Evolutionary conservation across 495 filamentous ascomycete genomes (phyloP).

Genomic region (Clavariopsis aquatica): DNA sequence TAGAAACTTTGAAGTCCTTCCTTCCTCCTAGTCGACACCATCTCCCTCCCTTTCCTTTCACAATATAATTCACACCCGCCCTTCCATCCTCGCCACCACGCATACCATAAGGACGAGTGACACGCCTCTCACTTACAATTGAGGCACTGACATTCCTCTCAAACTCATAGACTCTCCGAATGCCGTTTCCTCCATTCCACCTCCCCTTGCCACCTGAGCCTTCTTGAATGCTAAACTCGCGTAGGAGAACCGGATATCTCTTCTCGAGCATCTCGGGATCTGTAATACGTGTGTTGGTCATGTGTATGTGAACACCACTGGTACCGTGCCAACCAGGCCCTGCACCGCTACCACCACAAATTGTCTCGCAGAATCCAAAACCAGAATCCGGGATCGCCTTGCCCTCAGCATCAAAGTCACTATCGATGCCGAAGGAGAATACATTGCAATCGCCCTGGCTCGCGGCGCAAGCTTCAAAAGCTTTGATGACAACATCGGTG

Average conservation of each 20-base stretch:
- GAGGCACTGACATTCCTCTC: not conserved
- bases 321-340: conserved; percentile 27
- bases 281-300: conserved; percentile 34
- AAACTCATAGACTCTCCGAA: conserved; percentile 17
- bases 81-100: conserved; percentile 5
- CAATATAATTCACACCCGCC: conserved; percentile 17
- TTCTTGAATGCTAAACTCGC: conserved; percentile 12
- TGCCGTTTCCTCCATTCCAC: conserved; percentile 19
- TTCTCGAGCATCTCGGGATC: conserved; percentile 29
- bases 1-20: conserved; percentile 17
- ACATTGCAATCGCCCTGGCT: conserved; percentile 41
- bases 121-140: conserved; percentile 12
- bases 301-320: conserved; percentile 27
- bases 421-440: conserved; percentile 41
- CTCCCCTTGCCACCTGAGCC: conserved; percentile 12
- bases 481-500: conserved; percentile 40
- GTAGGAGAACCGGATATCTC: conserved; percentile 24
- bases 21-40: conserved; percentile 14
- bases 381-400: conserved; percentile 13
- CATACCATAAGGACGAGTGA: conserved; percentile 15
- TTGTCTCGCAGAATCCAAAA: conserved; percentile 28
- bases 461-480: conserved; percentile 40
- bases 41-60: conserved; percentile 6
- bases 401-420: conserved; percentile 13
- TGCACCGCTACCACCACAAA: conserved; percentile 25